Evolutionary conservation across 2,329 filamentous ascomycete species (phyloP), one percentile per base, ranked within the genome.

Genomic region (Chlorencoelia australis): DNA sequence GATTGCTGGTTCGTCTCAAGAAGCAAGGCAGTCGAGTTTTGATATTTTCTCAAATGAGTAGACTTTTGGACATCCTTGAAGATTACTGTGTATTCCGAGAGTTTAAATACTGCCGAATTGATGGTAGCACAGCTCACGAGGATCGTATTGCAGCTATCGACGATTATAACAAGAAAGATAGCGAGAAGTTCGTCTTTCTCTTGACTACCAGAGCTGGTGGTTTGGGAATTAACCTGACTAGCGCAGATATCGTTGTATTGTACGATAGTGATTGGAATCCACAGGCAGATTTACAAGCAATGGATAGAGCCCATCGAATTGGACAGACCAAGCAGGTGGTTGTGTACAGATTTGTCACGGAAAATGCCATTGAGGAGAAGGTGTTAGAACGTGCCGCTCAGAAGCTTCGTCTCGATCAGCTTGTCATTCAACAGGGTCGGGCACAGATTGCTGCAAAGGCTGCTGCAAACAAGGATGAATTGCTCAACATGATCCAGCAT

Each of bases 181-280:
- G 91, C 0, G 91, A 98, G 55, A 95, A 94, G 60, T 98, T 96
- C 51, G 72, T 98, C 40, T 98, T 98, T 61, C 67, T 98, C 43
- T 70, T 98, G 30, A 98, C 91, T 0, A 98, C 91, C 25, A 79
- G 91, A 62, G 91, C 91, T 39, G 91, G 91, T 68, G 91, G 91
- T 52, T 65, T 98, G 37, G 91, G 91, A 53, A 98, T 98, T 68
- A 98, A 98, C 58, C 66, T 98, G 56, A 98, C 91, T 1, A 81
- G 74, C 42, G 91, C 91, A 38, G 91, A 98, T 52, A 94, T 96
- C 54, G 91, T 98, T 40, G 75, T 98, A 19, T 74, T 98, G 5
- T 98, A 91, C 55, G 91, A 98, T 59, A 95, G 88, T 52, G 91
- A 98, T 58, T 98, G 91, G 91, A 96, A 95, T 54, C 91, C 91